Conservation (phyloP, 306 rosid genomes). For the Prinsepia uniflora region DNA sequence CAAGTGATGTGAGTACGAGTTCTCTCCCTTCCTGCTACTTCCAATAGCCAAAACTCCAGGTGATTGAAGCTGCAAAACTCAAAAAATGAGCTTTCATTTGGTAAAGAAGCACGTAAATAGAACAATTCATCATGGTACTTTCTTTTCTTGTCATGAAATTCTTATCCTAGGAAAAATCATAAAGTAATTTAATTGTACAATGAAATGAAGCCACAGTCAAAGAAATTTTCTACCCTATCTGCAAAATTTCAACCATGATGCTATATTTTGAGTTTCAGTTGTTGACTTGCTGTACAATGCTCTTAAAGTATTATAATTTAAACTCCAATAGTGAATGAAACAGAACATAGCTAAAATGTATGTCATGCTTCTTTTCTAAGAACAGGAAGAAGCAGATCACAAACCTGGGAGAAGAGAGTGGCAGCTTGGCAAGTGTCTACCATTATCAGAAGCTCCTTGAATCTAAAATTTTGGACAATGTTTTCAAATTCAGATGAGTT, state of each 20-base stretch:
- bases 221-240: not conserved
- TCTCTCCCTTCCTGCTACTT: conserved; percentile 98
- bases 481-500: conserved; percentile 26
- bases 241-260: not conserved
- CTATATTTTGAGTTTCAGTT: not conserved
- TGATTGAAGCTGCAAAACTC: conserved; percentile 78
- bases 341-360: not conserved
- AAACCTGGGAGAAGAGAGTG: conserved; percentile 90
- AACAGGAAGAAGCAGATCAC: conserved; percentile 15
- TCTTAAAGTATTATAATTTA: not conserved
- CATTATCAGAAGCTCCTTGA: conserved; percentile 97
- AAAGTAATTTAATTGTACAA: not conserved
- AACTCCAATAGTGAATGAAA: not conserved
- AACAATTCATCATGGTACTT: not conserved
- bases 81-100: conserved; percentile 34
- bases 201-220: not conserved
- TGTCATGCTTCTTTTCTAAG: not conserved
- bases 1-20: conserved; percentile 97
- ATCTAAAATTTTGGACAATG: conserved; percentile 44
- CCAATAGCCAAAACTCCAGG: conserved; percentile 93
- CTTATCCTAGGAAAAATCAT: not conserved
- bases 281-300: not conserved
- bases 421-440: conserved; percentile 99
- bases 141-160: not conserved
- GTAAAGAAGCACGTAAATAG: conserved; percentile 7